Evolutionary conservation across 2,329 filamentous ascomycete species (phyloP).

Genomic region (Colletotrichum sp.): DNA sequence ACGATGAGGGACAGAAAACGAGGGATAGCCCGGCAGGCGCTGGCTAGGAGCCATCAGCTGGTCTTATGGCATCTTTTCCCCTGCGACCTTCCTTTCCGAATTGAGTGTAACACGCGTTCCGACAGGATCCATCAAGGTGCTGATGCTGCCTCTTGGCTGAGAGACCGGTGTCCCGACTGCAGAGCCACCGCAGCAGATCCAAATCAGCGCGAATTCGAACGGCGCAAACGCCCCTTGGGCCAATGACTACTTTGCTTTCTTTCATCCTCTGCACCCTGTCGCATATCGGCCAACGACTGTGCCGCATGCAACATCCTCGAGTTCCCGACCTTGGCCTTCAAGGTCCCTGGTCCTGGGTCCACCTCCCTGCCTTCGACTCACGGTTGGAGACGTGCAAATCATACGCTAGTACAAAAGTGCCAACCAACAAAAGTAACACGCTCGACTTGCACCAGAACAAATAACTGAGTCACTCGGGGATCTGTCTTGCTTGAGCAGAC

Average conservation of each 20-base stretch:
- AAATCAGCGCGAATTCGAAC: neutral
- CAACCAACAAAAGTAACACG: neutral
- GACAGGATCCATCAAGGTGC: slow-evolving; percentile 17
- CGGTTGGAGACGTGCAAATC: neutral
- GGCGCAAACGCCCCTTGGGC: neutral
- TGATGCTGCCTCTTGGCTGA: neutral
- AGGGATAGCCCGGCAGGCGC: neutral
- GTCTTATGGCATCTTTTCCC: slow-evolving; percentile 16
- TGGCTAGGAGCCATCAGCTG: neutral
- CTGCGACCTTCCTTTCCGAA: neutral
- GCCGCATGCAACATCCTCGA: neutral
- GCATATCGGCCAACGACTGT: neutral
- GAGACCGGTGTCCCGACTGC: neutral
- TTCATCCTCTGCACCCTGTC: neutral
- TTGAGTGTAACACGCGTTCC: neutral
- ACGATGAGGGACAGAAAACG: neutral
- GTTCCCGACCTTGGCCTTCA: slow-evolving; percentile 1
- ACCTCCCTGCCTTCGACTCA: neutral
- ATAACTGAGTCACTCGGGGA: neutral
- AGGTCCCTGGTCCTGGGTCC: neutral
- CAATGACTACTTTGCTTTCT: neutral
- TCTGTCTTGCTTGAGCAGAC: neutral
- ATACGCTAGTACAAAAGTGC: neutral
- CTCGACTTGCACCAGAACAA: neutral
- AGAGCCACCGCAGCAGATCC: neutral